Conservation (phyloP, 331 rosid genomes). For the Quercus tomentella region DNA sequence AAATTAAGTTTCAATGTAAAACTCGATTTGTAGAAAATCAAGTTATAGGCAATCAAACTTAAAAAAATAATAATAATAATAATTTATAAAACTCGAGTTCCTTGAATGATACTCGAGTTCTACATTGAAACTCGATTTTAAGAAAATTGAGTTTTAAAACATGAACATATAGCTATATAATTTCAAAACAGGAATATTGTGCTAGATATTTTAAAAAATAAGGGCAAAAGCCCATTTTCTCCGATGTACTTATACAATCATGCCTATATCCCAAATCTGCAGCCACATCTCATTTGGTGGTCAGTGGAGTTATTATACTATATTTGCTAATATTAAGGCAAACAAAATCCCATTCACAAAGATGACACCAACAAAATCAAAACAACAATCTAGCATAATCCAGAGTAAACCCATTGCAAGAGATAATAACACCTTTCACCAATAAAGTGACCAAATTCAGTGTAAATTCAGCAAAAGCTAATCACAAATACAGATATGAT, state of each 20-base stretch:
- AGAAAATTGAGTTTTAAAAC: too few species aligned
- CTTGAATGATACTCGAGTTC: too few species aligned
- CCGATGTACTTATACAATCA: neutral
- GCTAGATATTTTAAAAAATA: too few species aligned
- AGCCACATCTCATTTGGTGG: neutral
- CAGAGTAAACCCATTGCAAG: neutral
- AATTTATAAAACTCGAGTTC: too few species aligned
- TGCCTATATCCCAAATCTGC: neutral
- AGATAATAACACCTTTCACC: neutral
- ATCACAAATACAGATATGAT: neutral
- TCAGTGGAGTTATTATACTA: neutral
- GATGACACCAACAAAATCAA: neutral
- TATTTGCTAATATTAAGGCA: neutral
- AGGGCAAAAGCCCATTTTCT: too few species aligned
- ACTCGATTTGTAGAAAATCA: too few species aligned
- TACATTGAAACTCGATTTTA: too few species aligned
- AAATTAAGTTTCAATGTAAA: too few species aligned
- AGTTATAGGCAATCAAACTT: too few species aligned
- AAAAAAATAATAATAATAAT: too few species aligned
- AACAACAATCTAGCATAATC: neutral
- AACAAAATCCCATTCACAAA: neutral
- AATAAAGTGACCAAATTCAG: neutral
- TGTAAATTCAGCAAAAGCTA: neutral
- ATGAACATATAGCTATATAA: too few species aligned
- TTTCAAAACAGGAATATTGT: too few species aligned